phyloP scores from a whole-genome alignment of 2,329 filamentous ascomycete genomes.

The Colletotrichum tropicale region DNA sequence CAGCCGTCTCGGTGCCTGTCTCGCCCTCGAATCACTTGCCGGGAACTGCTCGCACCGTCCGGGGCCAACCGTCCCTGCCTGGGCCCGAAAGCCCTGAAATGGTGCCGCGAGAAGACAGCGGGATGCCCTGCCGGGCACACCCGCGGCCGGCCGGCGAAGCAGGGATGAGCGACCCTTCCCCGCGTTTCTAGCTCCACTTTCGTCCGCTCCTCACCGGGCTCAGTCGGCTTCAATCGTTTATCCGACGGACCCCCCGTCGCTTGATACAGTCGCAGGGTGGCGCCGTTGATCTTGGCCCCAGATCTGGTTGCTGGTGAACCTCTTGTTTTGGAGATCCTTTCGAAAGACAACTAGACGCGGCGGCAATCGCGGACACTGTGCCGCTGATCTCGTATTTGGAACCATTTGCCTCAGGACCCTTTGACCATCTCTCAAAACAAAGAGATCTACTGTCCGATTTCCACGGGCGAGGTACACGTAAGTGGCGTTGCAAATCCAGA shows the following conservation, averaged over 20 bases:
- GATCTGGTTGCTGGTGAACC: neutral
- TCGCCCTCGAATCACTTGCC: neutral
- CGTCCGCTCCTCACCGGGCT: neutral
- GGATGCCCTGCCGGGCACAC: neutral
- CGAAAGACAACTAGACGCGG: neutral
- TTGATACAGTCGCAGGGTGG: neutral
- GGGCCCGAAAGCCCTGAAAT: neutral
- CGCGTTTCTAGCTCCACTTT: constrained; percentile 4
- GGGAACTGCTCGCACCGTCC: neutral
- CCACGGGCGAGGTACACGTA: neutral
- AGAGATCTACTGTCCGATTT: neutral
- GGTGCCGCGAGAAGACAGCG: neutral
- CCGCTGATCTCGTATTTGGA: neutral
- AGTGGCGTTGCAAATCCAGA: neutral
- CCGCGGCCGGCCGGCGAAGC: neutral
- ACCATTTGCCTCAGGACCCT: neutral
- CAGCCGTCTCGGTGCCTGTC: neutral
- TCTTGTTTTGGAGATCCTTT: neutral
- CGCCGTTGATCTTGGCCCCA: neutral
- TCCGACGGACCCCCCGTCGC: neutral
- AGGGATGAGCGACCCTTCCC: neutral
- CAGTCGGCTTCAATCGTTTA: neutral
- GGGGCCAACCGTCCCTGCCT: neutral
- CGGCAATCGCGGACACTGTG: neutral
- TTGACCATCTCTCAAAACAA: neutral